phyloP scores from a whole-genome alignment of 139 green algal species.

The Axilococcus clingmanii region DNA sequence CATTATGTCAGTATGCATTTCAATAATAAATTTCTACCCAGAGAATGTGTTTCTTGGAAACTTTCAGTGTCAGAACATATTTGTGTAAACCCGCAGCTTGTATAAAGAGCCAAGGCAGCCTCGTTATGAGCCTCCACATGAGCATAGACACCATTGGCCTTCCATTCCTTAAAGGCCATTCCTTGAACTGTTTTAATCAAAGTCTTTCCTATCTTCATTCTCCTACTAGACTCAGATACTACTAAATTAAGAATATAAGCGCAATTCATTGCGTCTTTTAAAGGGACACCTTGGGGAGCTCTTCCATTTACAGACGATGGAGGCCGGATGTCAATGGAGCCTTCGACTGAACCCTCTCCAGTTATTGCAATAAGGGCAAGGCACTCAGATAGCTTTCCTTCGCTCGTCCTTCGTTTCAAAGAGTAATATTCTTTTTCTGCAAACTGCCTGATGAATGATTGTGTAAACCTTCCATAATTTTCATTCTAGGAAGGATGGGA shows the following conservation, averaged over 20 bases:
- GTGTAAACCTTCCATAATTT: conserved; percentile 5
- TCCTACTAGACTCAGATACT: neutral
- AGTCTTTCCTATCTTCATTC: neutral
- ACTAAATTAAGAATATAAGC: conserved; percentile 9
- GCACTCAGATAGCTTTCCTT: neutral
- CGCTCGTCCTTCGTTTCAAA: neutral
- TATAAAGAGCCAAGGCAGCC: neutral
- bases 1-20: neutral
- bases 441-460: conserved; percentile 13
- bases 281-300: too few relatives aligned
- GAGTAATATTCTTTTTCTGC: neutral
- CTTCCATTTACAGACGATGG: neutral
- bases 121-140: conserved; percentile 3
- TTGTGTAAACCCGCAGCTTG: neutral
- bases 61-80: neutral
- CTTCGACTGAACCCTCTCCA: neutral
- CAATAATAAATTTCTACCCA: conserved; percentile 5
- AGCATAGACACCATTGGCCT: neutral
- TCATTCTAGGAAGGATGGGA: conserved; percentile 3
- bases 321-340: neutral
- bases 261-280: neutral
- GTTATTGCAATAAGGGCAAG: neutral
- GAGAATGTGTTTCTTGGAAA: neutral
- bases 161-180: neutral
- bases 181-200: neutral